Evolutionary conservation across 768 basidiomycete species (phyloP), one percentile per base, ranked within the genome.

Genomic region (Boletus patriciae): DNA sequence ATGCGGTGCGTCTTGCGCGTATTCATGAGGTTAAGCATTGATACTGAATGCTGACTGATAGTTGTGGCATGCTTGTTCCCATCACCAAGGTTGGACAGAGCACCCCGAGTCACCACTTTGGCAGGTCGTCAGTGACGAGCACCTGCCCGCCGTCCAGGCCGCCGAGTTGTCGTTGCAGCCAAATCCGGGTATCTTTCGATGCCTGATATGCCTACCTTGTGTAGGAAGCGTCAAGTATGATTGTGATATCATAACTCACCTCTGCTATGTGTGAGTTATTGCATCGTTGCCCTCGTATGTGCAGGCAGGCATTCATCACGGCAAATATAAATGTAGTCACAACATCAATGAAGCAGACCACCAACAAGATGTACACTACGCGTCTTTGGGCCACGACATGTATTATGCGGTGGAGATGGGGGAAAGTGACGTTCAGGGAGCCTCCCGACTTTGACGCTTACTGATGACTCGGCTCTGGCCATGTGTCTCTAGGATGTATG

Each of bases 1-100:
- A 3, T 37, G 40, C 56, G 18, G 56, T 57, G 7, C 9, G 56
- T 57, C 16, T 37, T 9, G n/a, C n/a, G 18, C 4, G 29, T n/a
- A 10, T 38, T 10, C 5, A 19, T 19, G 25, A 11, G 4, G 19
- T 45, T 54, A 15, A 54, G 11, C 16, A n/a, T n/a, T n/a, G n/a
- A 21, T 38, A 12, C n/a, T n/a, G n/a, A n/a, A 36, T 31, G n/a
- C 16, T 4, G 10, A 36, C 37, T 18, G 11, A 52, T 15, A 52
- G 51, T 10, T 52, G 16, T 18, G 18, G 7, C 51, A 52, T 27
- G 12, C 10, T 6, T 0, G 4, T 25, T 41, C 2, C n/a, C 16
- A 1, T n/a, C 38, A 16, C 3, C n/a, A 2, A 2, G 2, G 3
- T 10, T 3, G 7, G 29, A 29, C 27, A 7, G 5, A 5, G 0